phyloP scores from a whole-genome alignment of 768 basidiomycete genomes.

The Butyriboletus loyo region DNA sequence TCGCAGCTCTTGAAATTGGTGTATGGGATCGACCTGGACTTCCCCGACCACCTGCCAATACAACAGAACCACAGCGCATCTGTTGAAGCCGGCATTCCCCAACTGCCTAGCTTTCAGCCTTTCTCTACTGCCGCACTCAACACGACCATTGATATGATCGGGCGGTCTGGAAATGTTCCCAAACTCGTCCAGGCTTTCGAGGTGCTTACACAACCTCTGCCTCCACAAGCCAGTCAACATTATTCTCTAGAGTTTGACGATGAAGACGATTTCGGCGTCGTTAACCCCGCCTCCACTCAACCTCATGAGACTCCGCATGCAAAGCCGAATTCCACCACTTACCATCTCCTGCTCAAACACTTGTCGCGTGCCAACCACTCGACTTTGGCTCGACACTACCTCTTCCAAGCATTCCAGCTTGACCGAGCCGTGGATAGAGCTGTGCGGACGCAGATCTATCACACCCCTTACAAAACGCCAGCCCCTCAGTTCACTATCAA shows the following conservation, averaged over 20 bases:
- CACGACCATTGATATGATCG: conserved; percentile 69
- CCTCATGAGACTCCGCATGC: conserved; percentile 42
- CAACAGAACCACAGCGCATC: conserved; percentile 11
- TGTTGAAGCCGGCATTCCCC: conserved; percentile 11
- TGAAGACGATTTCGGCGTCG: conserved; percentile 52
- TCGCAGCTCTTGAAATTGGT: conserved; percentile 59
- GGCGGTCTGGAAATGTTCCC: conserved; percentile 55
- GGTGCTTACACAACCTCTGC: conserved; percentile 70
- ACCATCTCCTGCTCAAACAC: conserved; percentile 58
- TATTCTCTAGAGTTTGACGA: conserved; percentile 60
- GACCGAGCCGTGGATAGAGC: conserved; percentile 38
- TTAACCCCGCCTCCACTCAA: conserved; percentile 36
- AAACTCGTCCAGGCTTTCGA: conserved; percentile 76
- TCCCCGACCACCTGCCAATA: conserved; percentile 62
- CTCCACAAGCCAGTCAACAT: conserved; percentile 42
- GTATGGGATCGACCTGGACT: conserved; percentile 75
- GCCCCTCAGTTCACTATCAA: conserved; percentile 57
- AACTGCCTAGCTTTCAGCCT: conserved; percentile 34
- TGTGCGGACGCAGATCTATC: conserved; percentile 34
- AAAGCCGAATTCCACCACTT: conserved; percentile 64
- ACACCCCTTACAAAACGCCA: conserved; percentile 31
- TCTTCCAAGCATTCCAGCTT: conserved; percentile 47
- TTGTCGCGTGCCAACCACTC: conserved; percentile 46
- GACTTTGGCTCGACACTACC: conserved; percentile 64
- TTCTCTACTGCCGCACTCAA: conserved; percentile 69